Conservation (phyloP, 208 protist species). For the Naegleria gruberi region DNA sequence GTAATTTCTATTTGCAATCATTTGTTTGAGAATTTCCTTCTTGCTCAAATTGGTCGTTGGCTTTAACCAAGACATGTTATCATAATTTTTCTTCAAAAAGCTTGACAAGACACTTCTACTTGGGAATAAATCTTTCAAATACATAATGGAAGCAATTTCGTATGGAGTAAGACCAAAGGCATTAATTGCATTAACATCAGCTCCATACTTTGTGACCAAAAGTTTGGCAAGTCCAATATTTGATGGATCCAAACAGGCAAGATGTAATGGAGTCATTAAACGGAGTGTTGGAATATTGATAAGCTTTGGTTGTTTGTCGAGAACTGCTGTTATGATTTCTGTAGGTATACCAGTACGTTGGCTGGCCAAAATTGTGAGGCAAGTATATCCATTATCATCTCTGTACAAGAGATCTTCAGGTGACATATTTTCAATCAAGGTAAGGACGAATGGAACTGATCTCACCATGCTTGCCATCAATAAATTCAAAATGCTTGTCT, state of each 20-base stretch:
- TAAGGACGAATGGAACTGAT: neutral
- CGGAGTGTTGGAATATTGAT: neutral
- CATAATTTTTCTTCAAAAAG: neutral
- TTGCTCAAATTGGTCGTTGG: neutral
- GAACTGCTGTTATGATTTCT: neutral
- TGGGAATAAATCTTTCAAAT: neutral
- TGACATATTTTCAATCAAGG: neutral
- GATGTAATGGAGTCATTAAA: neutral
- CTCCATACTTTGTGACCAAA: neutral
- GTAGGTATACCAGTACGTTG: neutral
- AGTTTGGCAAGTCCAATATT: neutral
- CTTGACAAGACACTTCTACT: neutral
- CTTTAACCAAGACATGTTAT: neutral
- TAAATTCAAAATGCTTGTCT: neutral
- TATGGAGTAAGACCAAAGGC: neutral
- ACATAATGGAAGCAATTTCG: neutral
- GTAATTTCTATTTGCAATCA: too few species aligned
- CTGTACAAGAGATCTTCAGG: neutral
- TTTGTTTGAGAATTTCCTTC: neutral
- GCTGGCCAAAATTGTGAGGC: neutral
- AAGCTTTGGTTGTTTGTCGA: neutral
- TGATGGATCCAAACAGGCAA: neutral
- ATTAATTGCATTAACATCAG: neutral
- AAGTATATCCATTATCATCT: neutral
- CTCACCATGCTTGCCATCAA: neutral